Evolutionary conservation across 306 rosid species (phyloP).

Genomic region (Senna siamea): DNA sequence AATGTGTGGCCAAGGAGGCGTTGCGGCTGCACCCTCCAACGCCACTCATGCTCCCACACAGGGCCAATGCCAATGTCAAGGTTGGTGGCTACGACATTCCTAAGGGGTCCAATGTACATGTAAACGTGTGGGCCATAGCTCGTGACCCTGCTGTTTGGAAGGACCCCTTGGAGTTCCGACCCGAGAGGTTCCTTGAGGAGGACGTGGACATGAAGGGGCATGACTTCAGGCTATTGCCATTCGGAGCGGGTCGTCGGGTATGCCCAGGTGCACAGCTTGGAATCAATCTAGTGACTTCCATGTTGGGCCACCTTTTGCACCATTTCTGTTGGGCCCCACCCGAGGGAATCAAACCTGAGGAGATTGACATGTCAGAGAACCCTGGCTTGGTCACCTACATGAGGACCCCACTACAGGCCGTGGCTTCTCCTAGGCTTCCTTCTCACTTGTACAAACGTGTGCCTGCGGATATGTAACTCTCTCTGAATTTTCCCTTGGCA

Average conservation of each 20-base stretch:
- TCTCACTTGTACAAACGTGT: conserved; percentile 69
- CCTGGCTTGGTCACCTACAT: conserved; percentile 87
- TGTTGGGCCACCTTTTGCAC: conserved; percentile 87
- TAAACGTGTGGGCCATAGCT: conserved; percentile 86
- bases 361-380: conserved; percentile 77
- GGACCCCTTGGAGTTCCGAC: conserved; percentile 67
- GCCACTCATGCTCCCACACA: conserved; percentile 92
- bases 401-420: conserved; percentile 67
- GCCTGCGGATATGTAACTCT: conserved; percentile 50
- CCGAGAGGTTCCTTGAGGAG: conserved; percentile 82
- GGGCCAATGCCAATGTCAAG: conserved; percentile 70
- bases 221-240: conserved; percentile 74
- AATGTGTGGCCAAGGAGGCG: conserved; percentile 78
- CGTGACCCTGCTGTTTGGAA: conserved; percentile 80
- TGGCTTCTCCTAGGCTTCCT: conserved; percentile 76
- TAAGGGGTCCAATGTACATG: conserved; percentile 82
- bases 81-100: conserved; percentile 88
- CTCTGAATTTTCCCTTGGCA: background rate
- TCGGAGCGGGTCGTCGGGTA: conserved; percentile 83
- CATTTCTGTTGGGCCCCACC: conserved; percentile 73
- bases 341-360: conserved; percentile 57
- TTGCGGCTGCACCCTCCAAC: conserved; percentile 90
- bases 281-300: conserved; percentile 75
- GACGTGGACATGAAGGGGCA: conserved; percentile 97
- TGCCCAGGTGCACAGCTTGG: conserved; percentile 94